A percentile compares a stretch with the other conserved stretches of the same genome.
These are phyloP conservation scores for Casaregolazyma lundiana DNA, from an alignment of 1,139 yeast species.

Conservation along the genomic window DNA sequence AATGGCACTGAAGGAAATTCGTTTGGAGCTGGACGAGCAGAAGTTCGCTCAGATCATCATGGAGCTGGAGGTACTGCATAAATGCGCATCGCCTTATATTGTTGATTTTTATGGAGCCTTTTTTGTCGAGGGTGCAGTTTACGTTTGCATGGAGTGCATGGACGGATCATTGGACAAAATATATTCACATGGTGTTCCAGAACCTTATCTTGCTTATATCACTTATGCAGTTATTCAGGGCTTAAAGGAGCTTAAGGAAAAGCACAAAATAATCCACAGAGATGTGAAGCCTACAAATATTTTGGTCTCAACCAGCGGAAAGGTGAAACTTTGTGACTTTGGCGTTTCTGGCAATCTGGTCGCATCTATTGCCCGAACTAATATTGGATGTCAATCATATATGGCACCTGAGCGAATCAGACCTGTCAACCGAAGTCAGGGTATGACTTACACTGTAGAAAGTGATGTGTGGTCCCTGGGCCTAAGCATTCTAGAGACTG, in stretches of 20 bases:
- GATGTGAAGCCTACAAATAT: slow-evolving; percentile 98
- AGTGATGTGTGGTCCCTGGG: slow-evolving; percentile 97
- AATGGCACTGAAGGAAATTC: slow-evolving; percentile 97
- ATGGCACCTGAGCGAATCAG: slow-evolving; percentile 99
- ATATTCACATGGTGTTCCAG: slow-evolving; percentile 74
- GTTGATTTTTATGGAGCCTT: slow-evolving; percentile 97
- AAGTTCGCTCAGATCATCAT: slow-evolving; percentile 89
- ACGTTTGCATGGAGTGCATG: slow-evolving; percentile 98
- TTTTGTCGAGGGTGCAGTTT: slow-evolving; percentile 95
- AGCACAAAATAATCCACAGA: slow-evolving; percentile 89
- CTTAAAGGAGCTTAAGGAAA: slow-evolving; percentile 75
- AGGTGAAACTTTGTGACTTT: slow-evolving; percentile 89
- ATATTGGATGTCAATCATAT: slow-evolving; percentile 96
- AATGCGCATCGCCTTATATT: slow-evolving; percentile 82
- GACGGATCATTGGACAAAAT: slow-evolving; percentile 90
- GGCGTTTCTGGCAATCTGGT: slow-evolving; percentile 96
- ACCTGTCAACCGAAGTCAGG: slow-evolving; percentile 46
- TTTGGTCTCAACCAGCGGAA: slow-evolving; percentile 70
- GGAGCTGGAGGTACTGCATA: slow-evolving; percentile 92
- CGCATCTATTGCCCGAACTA: slow-evolving; percentile 92
- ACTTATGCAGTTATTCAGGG: slow-evolving; percentile 82
- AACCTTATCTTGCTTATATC: slow-evolving; percentile 74
- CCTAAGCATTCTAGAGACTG: slow-evolving; percentile 78
- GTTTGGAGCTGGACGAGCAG: slow-evolving; percentile 84
- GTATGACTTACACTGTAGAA: slow-evolving; percentile 82